A percentile compares a stretch with the other conserved stretches of the same genome.
Conservation (phyloP, 148 eudicot species). For the Heliosperma pusillum region DNA sequence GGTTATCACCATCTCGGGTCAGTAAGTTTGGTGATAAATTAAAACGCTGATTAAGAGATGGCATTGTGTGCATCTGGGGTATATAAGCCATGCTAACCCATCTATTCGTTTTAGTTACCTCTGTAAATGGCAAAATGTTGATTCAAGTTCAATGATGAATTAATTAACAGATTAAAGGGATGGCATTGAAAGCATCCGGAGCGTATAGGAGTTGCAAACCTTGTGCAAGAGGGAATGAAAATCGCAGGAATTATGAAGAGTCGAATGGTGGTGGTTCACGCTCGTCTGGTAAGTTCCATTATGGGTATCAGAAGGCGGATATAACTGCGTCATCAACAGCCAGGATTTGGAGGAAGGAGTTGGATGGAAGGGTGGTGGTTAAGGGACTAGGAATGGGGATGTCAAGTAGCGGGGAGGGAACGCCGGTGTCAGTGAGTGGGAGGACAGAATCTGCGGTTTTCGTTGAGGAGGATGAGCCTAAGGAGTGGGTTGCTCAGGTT, state of each 20-base stretch:
- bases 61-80: no score
- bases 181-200: slow-evolving; percentile 78
- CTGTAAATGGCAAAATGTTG: no score
- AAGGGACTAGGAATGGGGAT: slow-evolving; percentile 42
- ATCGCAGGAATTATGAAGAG: slow-evolving; percentile 37
- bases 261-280: slow-evolving; percentile 47
- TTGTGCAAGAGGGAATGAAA: slow-evolving; percentile 52
- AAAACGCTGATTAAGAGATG: no score
- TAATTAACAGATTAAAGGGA: slow-evolving; percentile 71
- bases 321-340: slow-evolving; percentile 48
- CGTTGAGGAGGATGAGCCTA: slow-evolving; percentile 80
- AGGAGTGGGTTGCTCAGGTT: slow-evolving; percentile 97
- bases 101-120: no score
- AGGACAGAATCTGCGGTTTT: slow-evolving; percentile 70
- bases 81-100: no score
- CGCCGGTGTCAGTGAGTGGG: slow-evolving; percentile 81
- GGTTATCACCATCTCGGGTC: no score
- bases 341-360: slow-evolving; percentile 64
- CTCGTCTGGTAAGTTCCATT: slow-evolving; percentile 55
- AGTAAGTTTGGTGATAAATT: neutral
- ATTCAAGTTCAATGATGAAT: neutral
- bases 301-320: slow-evolving; percentile 54
- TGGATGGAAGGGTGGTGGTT: slow-evolving; percentile 50
- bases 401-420: slow-evolving; percentile 80
- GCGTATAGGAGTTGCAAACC: slow-evolving; percentile 89